These are phyloP conservation scores for Yamadazyma olivae DNA, from an alignment of 805 yeast genomes.

Conservation along the genomic window DNA sequence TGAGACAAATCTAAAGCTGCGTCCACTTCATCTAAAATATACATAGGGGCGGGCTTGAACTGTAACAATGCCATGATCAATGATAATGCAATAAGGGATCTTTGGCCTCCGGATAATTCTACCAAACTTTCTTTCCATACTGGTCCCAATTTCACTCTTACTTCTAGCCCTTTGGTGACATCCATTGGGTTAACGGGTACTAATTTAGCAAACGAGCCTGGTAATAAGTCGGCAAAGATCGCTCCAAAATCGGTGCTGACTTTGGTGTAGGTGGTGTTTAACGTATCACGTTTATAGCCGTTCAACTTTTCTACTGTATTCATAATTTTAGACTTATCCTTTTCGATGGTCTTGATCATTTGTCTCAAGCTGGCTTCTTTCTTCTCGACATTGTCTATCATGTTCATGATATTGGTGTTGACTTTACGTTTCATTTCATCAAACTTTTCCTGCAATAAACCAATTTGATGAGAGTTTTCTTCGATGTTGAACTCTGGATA, in stretches of 20 bases:
- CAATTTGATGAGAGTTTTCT: constrained; percentile 57
- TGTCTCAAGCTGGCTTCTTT: constrained; percentile 72
- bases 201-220: constrained; percentile 85
- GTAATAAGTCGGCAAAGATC: constrained; percentile 83
- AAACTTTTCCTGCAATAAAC: constrained; percentile 54
- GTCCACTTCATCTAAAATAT: constrained; percentile 95
- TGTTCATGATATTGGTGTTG: constrained; percentile 81
- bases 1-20: constrained; percentile 97
- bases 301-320: constrained; percentile 82
- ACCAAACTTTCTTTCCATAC: constrained; percentile 96
- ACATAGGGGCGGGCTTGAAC: constrained; percentile 98
- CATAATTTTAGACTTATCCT: constrained; percentile 84
- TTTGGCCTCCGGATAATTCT: constrained; percentile 95
- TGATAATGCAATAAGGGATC: constrained; percentile 90
- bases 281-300: constrained; percentile 78
- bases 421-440: constrained; percentile 76
- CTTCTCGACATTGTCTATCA: constrained; percentile 89
- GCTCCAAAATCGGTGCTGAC: constrained; percentile 88
- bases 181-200: constrained; percentile 79
- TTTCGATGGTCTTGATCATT: constrained; percentile 84
- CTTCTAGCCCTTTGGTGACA: constrained; percentile 87
- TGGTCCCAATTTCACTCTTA: constrained; percentile 82
- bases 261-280: constrained; percentile 79
- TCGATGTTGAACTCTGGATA: constrained; percentile 62
- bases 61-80: constrained; percentile 88